Conservation (phyloP, 106 monocot species). For the Narthecium ossifragum region DNA sequence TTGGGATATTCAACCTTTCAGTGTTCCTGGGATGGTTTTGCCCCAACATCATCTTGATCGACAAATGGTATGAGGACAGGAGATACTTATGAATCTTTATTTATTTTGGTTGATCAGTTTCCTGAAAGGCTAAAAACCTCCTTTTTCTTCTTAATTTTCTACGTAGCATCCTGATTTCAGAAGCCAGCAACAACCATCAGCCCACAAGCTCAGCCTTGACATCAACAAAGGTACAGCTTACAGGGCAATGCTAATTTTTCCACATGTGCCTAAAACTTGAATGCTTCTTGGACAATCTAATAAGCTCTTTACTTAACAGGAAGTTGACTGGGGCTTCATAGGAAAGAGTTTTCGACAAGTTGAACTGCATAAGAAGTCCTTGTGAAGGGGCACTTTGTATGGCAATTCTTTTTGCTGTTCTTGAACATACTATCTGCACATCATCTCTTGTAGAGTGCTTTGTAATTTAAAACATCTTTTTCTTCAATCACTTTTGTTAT, state of each 20-base stretch:
- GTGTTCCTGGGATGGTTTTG: constrained; percentile 20
- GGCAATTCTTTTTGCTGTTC: too few relatives aligned
- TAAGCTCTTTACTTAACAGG: constrained; percentile 18
- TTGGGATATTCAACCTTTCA: constrained; percentile 36
- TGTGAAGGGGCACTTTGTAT: too few relatives aligned
- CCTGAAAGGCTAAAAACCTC: neutral
- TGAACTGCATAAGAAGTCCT: too few relatives aligned
- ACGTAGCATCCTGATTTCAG: constrained; percentile 23
- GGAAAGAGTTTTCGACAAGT: too few relatives aligned
- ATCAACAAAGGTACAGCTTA: constrained; percentile 67
- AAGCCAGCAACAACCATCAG: constrained; percentile 22
- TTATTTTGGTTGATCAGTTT: neutral
- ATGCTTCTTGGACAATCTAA: neutral
- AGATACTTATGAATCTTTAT: neutral
- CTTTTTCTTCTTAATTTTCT: neutral
- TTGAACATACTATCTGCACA: too few relatives aligned
- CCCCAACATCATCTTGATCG: constrained; percentile 29
- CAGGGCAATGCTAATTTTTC: neutral
- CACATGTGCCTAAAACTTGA: neutral
- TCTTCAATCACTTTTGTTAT: too few relatives aligned
- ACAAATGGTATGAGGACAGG: constrained; percentile 22
- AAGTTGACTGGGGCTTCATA: constrained; percentile 23
- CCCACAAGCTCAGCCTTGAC: constrained; percentile 40
- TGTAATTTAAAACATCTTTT: too few relatives aligned
- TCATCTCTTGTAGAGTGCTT: too few relatives aligned